A percentile compares a stretch with the other conserved stretches of the same genome.
phyloP scores from a whole-genome alignment of 2,329 filamentous ascomycete genomes.

The Fusarium setosum region DNA sequence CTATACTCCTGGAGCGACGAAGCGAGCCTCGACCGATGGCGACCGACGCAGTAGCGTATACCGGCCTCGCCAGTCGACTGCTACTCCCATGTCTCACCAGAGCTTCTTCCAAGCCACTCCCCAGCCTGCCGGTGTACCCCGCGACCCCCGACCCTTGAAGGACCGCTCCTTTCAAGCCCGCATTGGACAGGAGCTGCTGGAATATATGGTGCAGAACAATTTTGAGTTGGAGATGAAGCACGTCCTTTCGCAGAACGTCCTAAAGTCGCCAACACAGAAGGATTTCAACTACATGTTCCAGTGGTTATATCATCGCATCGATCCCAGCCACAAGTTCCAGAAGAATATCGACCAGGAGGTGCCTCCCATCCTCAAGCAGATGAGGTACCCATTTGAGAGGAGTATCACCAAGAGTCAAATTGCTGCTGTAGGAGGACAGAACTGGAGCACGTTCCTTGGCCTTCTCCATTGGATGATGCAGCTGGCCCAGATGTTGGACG shows the following conservation, averaged over 20 bases:
- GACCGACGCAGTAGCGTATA: slow-evolving; percentile 85
- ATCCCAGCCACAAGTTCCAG: slow-evolving; percentile 91
- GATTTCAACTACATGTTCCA: slow-evolving; percentile 99
- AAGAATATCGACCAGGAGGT: slow-evolving; percentile 97
- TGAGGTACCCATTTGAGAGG: slow-evolving; percentile 94
- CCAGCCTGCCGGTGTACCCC: slow-evolving; percentile 81
- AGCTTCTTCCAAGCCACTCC: slow-evolving; percentile 95
- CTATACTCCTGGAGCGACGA: slow-evolving; percentile 63
- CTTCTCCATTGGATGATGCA: slow-evolving; percentile 99
- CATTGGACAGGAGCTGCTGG: slow-evolving; percentile 89
- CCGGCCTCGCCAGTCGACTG: slow-evolving; percentile 74
- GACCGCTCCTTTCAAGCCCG: slow-evolving; percentile 83
- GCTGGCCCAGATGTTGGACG: slow-evolving; percentile 91
- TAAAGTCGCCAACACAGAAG: slow-evolving; percentile 96
- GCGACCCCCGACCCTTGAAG: slow-evolving; percentile 87
- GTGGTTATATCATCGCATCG: slow-evolving; percentile 96
- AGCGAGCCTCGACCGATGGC: slow-evolving; percentile 61
- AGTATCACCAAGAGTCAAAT: slow-evolving; percentile 98
- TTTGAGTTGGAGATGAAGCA: slow-evolving; percentile 99
- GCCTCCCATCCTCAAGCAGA: slow-evolving; percentile 88
- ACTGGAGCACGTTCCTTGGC: slow-evolving; percentile 95
- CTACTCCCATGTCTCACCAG: slow-evolving; percentile 79
- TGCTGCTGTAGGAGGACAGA: slow-evolving; percentile 92
- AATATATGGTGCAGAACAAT: slow-evolving; percentile 92
- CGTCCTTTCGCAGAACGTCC: slow-evolving; percentile 87